Percentiles rank a stretch among this genome's conserved stretches.
Conservation (phyloP, 768 basidiomycete genomes). For the Hypsizygus marmoreus region DNA sequence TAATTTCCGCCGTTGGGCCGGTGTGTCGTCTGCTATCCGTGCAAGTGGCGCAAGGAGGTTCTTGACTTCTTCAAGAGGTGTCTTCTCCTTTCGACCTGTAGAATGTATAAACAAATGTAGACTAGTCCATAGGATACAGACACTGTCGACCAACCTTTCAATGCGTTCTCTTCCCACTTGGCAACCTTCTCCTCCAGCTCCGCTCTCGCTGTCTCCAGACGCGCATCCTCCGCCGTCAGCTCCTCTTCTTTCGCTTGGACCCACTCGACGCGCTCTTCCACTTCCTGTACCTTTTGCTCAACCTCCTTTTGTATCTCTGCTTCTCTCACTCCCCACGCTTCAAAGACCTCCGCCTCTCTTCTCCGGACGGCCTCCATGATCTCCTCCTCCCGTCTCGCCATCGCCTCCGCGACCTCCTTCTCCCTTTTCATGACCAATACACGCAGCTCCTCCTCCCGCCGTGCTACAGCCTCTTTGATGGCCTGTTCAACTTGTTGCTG, state of each 20-base stretch:
- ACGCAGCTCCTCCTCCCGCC: constrained; percentile 71
- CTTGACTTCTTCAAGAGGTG: constrained; percentile 76
- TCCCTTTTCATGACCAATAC: constrained; percentile 66
- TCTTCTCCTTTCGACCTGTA: constrained; percentile 50
- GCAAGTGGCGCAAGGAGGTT: constrained; percentile 60
- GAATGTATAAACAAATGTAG: background rate
- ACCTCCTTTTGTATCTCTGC: constrained; percentile 53
- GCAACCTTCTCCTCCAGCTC: constrained; percentile 54
- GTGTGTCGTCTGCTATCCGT: constrained; percentile 26
- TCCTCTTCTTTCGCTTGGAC: constrained; percentile 54
- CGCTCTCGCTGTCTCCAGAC: constrained; percentile 45
- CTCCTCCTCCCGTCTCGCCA: constrained; percentile 68
- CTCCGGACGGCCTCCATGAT: constrained; percentile 66
- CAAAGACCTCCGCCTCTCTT: constrained; percentile 63
- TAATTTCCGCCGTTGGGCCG: constrained; percentile 23
- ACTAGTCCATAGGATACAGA: background rate
- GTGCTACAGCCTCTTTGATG: constrained; percentile 57
- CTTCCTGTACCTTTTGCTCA: constrained; percentile 44
- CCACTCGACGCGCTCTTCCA: constrained; percentile 54
- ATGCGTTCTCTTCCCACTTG: constrained; percentile 37
- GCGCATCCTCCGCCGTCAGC: constrained; percentile 49
- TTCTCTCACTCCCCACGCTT: constrained; percentile 60
- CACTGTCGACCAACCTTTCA: constrained; percentile 28
- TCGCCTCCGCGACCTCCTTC: constrained; percentile 66
- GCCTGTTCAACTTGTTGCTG: constrained; percentile 44